phyloP scores from a whole-genome alignment of 768 basidiomycete genomes.

The Gautieria morchelliformis region DNA sequence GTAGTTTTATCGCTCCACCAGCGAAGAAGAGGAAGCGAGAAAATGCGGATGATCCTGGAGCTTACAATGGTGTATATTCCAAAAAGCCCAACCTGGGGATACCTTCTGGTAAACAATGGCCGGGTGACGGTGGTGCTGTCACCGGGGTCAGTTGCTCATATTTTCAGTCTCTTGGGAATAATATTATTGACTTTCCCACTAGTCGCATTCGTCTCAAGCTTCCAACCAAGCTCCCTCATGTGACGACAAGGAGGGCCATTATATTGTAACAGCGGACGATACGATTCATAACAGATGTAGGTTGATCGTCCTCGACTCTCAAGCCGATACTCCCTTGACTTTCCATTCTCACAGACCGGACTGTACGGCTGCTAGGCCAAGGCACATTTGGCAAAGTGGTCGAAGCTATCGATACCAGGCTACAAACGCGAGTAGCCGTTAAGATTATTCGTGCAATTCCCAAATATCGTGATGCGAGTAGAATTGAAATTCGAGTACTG shows the following conservation, averaged over 20 bases:
- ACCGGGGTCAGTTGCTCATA: slow-evolving; percentile 55
- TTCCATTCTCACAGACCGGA: slow-evolving; percentile 59
- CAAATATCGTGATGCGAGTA: slow-evolving; percentile 97
- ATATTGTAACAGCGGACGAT: slow-evolving; percentile 89
- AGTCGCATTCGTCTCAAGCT: slow-evolving; percentile 23
- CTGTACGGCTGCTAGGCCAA: slow-evolving; percentile 84
- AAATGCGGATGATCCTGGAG: slow-evolving; percentile 49
- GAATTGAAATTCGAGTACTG: slow-evolving; percentile 94
- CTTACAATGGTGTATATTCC: neutral
- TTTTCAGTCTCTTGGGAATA: slow-evolving; percentile 15
- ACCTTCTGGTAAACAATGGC: slow-evolving; percentile 54
- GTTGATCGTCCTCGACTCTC: slow-evolving; percentile 19
- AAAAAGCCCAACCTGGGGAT: slow-evolving; percentile 29
- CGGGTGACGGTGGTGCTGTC: slow-evolving; percentile 51
- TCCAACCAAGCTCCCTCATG: slow-evolving; percentile 64
- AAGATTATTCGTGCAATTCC: slow-evolving; percentile 98
- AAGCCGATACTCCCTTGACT: neutral
- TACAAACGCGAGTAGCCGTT: slow-evolving; percentile 77
- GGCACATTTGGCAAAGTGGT: slow-evolving; percentile 99
- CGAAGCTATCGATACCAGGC: slow-evolving; percentile 76
- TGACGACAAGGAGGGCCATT: slow-evolving; percentile 98
- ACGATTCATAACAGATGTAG: slow-evolving; percentile 78
- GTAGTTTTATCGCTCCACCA: slow-evolving; percentile 54
- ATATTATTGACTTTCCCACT: slow-evolving; percentile 16
- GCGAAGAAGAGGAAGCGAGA: slow-evolving; percentile 83